These are phyloP conservation scores for Penicillium manginii DNA, from an alignment of 495 filamentous ascomycete genomes.

Conservation along the genomic window DNA sequence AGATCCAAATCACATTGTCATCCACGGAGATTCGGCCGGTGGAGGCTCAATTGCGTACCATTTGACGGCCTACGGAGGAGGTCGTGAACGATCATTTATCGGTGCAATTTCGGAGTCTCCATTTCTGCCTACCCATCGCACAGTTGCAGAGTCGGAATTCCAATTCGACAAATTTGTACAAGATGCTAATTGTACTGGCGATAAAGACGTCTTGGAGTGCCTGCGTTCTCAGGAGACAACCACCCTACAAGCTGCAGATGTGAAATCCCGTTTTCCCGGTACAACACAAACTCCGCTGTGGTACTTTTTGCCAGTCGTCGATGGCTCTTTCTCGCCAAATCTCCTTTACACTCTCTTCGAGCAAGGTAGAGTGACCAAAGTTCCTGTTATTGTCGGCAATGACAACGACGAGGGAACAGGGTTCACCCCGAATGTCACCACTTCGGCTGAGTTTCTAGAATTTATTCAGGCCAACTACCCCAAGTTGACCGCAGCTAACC, in stretches of 20 bases:
- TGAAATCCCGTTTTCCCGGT: conserved; percentile 54
- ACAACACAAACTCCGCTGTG: conserved; percentile 37
- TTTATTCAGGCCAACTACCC: conserved; percentile 69
- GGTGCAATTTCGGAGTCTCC: conserved; percentile 63
- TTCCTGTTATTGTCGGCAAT: conserved; percentile 69
- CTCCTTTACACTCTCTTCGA: conserved; percentile 58
- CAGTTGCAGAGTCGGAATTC: conserved; percentile 60
- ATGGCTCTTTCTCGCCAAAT: conserved; percentile 56
- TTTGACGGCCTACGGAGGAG: conserved; percentile 60
- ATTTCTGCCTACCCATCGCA: conserved; percentile 63
- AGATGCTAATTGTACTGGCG: conserved; percentile 49
- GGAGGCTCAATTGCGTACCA: conserved; percentile 67
- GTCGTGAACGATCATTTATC: conserved; percentile 57
- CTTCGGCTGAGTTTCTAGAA: conserved; percentile 41
- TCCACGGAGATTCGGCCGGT: conserved; percentile 70
- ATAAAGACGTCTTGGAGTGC: conserved; percentile 53
- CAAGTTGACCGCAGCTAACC: conserved; percentile 49
- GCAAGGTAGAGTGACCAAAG: conserved; percentile 57
- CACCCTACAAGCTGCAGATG: conserved; percentile 52
- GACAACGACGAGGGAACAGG: conserved; percentile 67
- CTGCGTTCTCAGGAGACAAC: conserved; percentile 53
- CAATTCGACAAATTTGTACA: conserved; percentile 60
- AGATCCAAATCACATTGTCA: conserved; percentile 68
- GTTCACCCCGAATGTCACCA: conserved; percentile 56
- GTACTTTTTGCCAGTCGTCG: conserved; percentile 61